Conservation (phyloP, 2,329 filamentous ascomycete species). For the Chlorencoelia australis region DNA sequence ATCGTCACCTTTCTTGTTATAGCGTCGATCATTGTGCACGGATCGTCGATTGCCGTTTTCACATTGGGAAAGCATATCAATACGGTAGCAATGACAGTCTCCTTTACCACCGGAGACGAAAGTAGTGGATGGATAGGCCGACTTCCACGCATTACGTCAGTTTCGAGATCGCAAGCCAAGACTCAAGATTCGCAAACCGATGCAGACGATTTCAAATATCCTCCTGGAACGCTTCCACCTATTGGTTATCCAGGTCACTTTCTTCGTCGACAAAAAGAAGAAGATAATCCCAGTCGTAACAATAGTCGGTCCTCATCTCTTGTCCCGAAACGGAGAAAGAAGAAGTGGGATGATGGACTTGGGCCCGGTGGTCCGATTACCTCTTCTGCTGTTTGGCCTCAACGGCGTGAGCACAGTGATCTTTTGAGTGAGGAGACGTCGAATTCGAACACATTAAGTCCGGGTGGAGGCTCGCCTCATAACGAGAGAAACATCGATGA, state of each 20-base stretch:
- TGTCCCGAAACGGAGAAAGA: constrained; percentile 51
- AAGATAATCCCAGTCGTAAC: constrained; percentile 45
- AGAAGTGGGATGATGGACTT: constrained; percentile 59
- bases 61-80: constrained; percentile 98
- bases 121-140: constrained; percentile 93
- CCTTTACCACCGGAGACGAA: constrained; percentile 87
- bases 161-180: constrained; percentile 71
- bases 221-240: constrained; percentile 62
- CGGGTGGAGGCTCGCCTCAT: constrained; percentile 21
- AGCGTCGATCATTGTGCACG: constrained; percentile 87
- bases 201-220: constrained; percentile 52
- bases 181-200: constrained; percentile 71
- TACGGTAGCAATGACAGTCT: constrained; percentile 88
- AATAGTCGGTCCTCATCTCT: constrained; percentile 50
- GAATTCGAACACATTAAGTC: constrained; percentile 24
- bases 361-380: constrained; percentile 80
- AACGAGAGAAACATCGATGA: constrained; percentile 21
- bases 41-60: constrained; percentile 96
- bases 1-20: constrained; percentile 92
- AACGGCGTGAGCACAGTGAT: constrained; percentile 25
- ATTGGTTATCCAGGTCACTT: constrained; percentile 66
- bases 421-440: constrained; percentile 20
- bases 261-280: constrained; percentile 72
- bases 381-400: constrained; percentile 79
- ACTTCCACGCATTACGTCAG: constrained; percentile 59